A percentile compares a stretch with the other conserved stretches of the same genome.
Evolutionary conservation across 257 asterid species (phyloP).

Genomic region (Ilex asprella): DNA sequence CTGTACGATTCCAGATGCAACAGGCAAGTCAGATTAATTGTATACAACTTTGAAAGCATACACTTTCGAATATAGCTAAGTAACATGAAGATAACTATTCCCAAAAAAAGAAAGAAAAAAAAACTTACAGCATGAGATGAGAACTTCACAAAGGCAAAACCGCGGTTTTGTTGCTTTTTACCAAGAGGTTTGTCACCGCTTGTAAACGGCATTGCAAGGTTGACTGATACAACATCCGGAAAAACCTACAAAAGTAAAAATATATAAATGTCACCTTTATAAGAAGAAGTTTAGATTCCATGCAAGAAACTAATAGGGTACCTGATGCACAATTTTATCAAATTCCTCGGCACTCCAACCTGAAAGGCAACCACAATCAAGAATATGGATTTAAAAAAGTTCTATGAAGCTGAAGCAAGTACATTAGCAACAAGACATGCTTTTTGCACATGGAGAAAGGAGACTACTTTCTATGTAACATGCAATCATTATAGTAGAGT

Average conservation of each 20-base stretch:
- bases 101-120: conserved; percentile 14
- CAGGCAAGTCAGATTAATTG: conserved; percentile 43
- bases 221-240: conserved; percentile 69
- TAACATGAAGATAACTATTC: too few species aligned
- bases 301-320: conserved; percentile 19
- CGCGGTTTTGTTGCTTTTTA: conserved; percentile 71
- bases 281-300: not conserved
- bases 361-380: conserved; percentile 18
- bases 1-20: conserved; percentile 78
- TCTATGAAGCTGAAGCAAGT: conserved; percentile 8
- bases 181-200: conserved; percentile 48
- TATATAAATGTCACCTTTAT: not conserved
- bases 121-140: conserved; percentile 75
- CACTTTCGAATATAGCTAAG: too few species aligned
- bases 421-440: conserved; percentile 4
- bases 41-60: conserved; percentile 2
- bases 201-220: conserved; percentile 36
- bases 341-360: conserved; percentile 84
- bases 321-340: conserved; percentile 67
- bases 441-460: not conserved
- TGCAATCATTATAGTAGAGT: too few species aligned
- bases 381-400: not conserved
- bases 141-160: conserved; percentile 85
- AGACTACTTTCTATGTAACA: too few species aligned
- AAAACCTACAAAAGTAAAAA: conserved; percentile 43